Evolutionary conservation across 1,284 basidiomycete genomes (phyloP), one percentile per base, ranked within the genome.

Genomic region (Ustilago xerochloae): DNA sequence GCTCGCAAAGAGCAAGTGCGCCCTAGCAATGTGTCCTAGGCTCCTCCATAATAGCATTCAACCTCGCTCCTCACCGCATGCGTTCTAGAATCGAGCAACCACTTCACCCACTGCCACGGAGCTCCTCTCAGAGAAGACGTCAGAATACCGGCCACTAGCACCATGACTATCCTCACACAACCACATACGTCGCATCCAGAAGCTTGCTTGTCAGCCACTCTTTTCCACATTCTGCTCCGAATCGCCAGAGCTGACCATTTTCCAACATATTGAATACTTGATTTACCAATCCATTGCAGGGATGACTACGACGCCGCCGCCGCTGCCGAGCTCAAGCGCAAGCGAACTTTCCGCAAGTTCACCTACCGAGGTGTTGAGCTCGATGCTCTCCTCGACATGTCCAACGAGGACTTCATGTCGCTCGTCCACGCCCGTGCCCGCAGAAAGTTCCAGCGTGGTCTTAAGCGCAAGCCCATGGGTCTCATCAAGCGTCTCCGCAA

Each of bases 401-500:
- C 87, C 88, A 98, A 96, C 84, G 96, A 98, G 86, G 81, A 84
- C 65, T 84, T 86, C 70, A 81, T 85, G 81, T 86, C 95, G 91
- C 90, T 99, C 86, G 96, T 99, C 79, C 96, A 98, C 87, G 94
- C 96, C 79, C 95, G 97, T 86, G 97, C 96, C 64, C 94, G 97
- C 84, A 91, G 97, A 87, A 93, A 95, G 87, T 99, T 99, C 91
- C 92, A 94, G 87, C 93, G 97, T 82, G 97, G 97, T 83, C 91
- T 99, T 82, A 99, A 98, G 89, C 93, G 95, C 88, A 91, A 92
- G 87, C 96, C 97, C 55, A 92, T 99, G 92, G 94, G 94, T 79
- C 90, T 99, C 83, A 98, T 99, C 87, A 99, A 99, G 90, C 98
- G 99, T 88, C 90, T 99, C 80, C 93, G 97, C 86, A 97, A 97